Base-by-base conservation (phyloP, 805 yeast genomes). In the Yarrowia sp. region DNA sequence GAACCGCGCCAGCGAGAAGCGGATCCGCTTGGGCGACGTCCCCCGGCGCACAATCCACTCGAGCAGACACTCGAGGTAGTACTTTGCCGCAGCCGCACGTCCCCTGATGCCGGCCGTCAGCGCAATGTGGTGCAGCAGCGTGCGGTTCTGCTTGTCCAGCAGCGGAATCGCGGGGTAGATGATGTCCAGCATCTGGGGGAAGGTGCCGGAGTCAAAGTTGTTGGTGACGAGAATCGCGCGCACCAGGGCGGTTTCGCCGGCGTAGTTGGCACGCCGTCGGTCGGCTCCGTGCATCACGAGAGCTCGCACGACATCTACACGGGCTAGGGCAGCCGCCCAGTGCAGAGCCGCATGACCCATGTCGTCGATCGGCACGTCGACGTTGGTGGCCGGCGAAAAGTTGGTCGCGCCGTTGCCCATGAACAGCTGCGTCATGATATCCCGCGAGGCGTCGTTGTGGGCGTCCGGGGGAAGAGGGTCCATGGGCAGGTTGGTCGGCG, bases 321-420 rank as follows among this genome's bases (percentile, higher is more conserved):
- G 86, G 0, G 96, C 98, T 76, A 95, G 83, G 0, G 98, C 91
- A 15, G 98, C 87, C 3, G 98, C 96, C 96, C 98, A 91, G 77
- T 95, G 99, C 68, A 95, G 82, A 0, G 97, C 92, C 0, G 97
- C 89, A 75, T 95, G 95, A 0, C 98, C 98, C 68, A 89, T 86
- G 72, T 91, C 96, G 77, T 96, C 99, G 53, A 96, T 90, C 0
- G 97, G 88, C 40, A 92, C 91, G 74, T 92, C 95, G 63, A 93
- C 81, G 69, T 86, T 84, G 43, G 91, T 81, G 47, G 81, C 74
- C 12, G 74, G 77, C 20, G 76, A 73, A 14, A 77, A 71, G 15
- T 75, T 73, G 9, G 72, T 72, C 2, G 71, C 69, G n/a, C 80
- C 83, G 55, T 78, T 78, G 2, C 84, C 81, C 60, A 85, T 71